phyloP scores from a whole-genome alignment of 441 rosid genomes.

The Populus hybrid region DNA sequence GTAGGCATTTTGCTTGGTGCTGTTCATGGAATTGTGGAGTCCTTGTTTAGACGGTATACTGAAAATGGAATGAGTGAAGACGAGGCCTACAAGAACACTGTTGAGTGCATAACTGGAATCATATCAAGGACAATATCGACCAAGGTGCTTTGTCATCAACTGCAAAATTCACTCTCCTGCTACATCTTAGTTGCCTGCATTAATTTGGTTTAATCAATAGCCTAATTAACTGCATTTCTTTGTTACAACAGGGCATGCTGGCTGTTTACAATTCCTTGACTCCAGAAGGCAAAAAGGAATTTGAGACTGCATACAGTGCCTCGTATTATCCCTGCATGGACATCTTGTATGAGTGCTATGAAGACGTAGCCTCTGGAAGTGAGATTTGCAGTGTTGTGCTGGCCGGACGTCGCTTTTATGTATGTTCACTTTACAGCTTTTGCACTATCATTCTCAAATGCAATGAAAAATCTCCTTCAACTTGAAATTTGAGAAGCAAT shows the following conservation, averaged over 20 bases:
- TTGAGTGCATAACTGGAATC: conserved; percentile 83
- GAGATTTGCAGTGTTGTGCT: conserved; percentile 88
- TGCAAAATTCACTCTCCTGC: not conserved
- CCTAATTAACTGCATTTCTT: not conserved
- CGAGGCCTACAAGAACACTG: conserved; percentile 78
- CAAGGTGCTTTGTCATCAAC: conserved; percentile 36
- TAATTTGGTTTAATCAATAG: not conserved
- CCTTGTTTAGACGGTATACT: conserved; percentile 78
- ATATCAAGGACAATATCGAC: conserved; percentile 78
- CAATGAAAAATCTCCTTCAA: not conserved
- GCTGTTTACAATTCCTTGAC: conserved; percentile 87
- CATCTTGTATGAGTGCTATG: conserved; percentile 85
- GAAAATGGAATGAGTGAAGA: conserved; percentile 80
- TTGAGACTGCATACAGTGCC: conserved; percentile 87
- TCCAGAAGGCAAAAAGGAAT: conserved; percentile 68
- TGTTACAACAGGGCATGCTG: conserved; percentile 67
- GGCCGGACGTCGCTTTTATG: conserved; percentile 95
- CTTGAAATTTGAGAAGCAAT: not conserved
- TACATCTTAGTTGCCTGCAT: not conserved
- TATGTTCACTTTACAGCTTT: conserved; percentile 23
- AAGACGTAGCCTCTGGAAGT: conserved; percentile 89
- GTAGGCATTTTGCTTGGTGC: conserved; percentile 88
- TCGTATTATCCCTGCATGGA: conserved; percentile 95
- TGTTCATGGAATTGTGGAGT: conserved; percentile 89
- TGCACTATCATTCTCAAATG: not conserved